phyloP scores from a whole-genome alignment of 176 grass and related monocot species.

The Typha latifolia region DNA sequence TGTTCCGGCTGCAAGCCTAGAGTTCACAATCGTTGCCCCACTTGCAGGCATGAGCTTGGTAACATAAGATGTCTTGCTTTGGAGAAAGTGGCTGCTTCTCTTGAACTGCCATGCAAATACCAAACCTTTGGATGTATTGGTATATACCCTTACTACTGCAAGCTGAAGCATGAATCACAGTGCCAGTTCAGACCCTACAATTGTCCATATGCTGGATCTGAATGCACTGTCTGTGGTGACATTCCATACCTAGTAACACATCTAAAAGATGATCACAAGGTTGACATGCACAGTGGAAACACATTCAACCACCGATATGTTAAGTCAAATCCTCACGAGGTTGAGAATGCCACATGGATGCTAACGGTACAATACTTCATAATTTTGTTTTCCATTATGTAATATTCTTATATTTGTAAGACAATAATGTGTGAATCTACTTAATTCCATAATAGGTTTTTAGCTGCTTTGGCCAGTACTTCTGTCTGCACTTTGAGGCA shows the following conservation, averaged over 20 bases:
- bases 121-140: constrained; percentile 79
- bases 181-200: constrained; percentile 72
- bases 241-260: constrained; percentile 73
- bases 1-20: constrained; percentile 87
- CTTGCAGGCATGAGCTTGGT: constrained; percentile 85
- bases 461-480: constrained; percentile 92
- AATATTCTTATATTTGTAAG: background rate
- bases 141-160: constrained; percentile 90
- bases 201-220: constrained; percentile 91
- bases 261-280: constrained; percentile 93
- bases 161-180: constrained; percentile 87
- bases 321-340: constrained; percentile 86
- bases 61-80: constrained; percentile 92
- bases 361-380: constrained; percentile 48
- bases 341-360: constrained; percentile 97
- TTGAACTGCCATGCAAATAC: constrained; percentile 90
- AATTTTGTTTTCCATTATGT: background rate
- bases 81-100: constrained; percentile 81
- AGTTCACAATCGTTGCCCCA: constrained; percentile 90
- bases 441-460: constrained; percentile 62
- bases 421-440: background rate
- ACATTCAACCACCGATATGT: constrained; percentile 94
- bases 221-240: constrained; percentile 76
- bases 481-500: constrained; percentile 92
- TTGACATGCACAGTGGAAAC: constrained; percentile 92